Conservation (phyloP, 2,329 filamentous ascomycete genomes). For the Sporothrix brunneoviolacea region DNA sequence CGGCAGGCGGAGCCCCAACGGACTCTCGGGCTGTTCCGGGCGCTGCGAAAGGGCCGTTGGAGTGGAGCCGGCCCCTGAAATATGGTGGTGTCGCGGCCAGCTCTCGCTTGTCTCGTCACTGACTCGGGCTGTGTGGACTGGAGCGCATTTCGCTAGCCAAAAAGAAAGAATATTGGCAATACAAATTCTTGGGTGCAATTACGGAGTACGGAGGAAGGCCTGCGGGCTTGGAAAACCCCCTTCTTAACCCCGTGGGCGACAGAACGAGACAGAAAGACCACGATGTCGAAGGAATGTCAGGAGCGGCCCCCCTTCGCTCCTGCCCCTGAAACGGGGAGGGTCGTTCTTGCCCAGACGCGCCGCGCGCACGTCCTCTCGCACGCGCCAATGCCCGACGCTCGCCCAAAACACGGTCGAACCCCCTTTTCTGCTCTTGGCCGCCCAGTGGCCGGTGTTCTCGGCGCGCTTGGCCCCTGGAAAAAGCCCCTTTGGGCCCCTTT, state of each 20-base stretch:
- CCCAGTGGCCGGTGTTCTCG: neutral
- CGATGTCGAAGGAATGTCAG: no score
- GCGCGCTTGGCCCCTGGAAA: conserved; percentile 4
- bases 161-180: conserved; percentile 11
- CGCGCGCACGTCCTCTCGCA: conserved; percentile 9
- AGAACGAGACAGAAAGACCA: no score
- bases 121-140: neutral
- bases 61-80: conserved; percentile 6
- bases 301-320: neutral
- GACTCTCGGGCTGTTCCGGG: conserved; percentile 11
- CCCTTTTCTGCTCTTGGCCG: neutral
- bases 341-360: conserved; percentile 6
- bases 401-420: conserved; percentile 2
- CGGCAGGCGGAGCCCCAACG: no score
- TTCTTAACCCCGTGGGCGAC: no score
- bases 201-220: no score
- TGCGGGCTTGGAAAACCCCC: neutral
- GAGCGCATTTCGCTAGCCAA: no score
- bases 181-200: conserved; percentile 10
- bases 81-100: no score
- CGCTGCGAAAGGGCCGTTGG: conserved; percentile 2
- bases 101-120: no score
- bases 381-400: conserved; percentile 4
- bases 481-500: neutral
- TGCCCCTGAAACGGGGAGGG: conserved; percentile 6